phyloP scores from a whole-genome alignment of 176 grass and related monocot genomes.

The Otatea glauca region DNA sequence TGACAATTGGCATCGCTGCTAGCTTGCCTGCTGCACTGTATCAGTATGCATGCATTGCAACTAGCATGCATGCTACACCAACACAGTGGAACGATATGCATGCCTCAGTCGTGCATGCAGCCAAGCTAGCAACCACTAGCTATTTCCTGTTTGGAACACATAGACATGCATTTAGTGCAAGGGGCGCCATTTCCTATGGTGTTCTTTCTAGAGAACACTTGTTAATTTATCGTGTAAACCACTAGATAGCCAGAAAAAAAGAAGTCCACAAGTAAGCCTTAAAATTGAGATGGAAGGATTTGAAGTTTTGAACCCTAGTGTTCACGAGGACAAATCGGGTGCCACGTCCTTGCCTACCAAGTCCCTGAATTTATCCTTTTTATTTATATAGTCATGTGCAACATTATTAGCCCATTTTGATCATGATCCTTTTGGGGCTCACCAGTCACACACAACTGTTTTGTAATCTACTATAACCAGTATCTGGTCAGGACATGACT shows the following conservation, averaged over 20 bases:
- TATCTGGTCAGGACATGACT: constrained; percentile 21
- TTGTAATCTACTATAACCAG: background rate
- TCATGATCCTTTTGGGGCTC: background rate
- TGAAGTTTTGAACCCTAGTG: background rate
- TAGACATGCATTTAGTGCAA: constrained; percentile 1
- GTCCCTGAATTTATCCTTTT: no score
- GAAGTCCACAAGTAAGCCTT: background rate
- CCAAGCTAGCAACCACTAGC: background rate
- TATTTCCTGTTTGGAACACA: background rate
- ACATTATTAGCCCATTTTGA: background rate
- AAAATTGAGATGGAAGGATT: no score
- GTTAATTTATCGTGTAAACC: background rate
- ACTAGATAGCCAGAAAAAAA: background rate
- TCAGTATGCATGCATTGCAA: background rate
- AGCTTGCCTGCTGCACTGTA: background rate
- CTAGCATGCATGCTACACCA: background rate
- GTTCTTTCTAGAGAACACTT: background rate
- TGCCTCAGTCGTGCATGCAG: background rate
- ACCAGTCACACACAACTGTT: background rate
- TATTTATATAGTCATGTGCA: background rate
- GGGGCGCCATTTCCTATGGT: background rate
- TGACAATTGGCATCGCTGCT: constrained; percentile 15
- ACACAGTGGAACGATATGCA: background rate
- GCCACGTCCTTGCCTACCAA: no score
- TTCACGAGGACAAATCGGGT: background rate